Evolutionary conservation across 345 rosid genomes (phyloP).

Genomic region (Lepidium sativum): DNA sequence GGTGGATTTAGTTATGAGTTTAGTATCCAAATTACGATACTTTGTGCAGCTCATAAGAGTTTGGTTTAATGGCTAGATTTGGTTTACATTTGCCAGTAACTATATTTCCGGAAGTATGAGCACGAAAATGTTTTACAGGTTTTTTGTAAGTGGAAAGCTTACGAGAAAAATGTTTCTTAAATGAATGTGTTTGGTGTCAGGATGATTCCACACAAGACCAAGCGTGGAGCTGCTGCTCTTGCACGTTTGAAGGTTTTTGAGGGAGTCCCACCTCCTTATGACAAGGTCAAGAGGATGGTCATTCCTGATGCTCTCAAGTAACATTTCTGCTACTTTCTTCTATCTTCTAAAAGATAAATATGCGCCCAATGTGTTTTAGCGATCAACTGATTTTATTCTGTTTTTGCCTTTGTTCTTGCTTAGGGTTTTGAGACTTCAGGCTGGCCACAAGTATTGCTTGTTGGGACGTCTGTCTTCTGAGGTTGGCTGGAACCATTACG

Average conservation of each 20-base stretch:
- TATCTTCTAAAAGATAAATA: not conserved
- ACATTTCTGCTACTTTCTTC: not conserved
- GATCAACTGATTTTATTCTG: not conserved
- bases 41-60: too few species aligned
- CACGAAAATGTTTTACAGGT: not conserved
- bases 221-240: slow-evolving; percentile 80
- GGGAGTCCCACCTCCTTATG: slow-evolving; percentile 76
- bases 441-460: slow-evolving; percentile 77
- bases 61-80: too few species aligned
- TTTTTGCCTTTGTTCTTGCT: not conserved
- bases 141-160: not conserved
- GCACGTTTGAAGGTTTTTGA: slow-evolving; percentile 72
- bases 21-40: too few species aligned
- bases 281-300: slow-evolving; percentile 80
- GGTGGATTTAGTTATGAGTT: not conserved
- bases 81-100: too few species aligned
- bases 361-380: not conserved
- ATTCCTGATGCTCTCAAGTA: slow-evolving; percentile 90
- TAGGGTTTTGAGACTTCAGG: slow-evolving; percentile 91
- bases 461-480: slow-evolving; percentile 65
- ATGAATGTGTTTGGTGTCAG: slow-evolving; percentile 17
- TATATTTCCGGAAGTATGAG: too few species aligned
- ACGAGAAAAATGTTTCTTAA: not conserved
- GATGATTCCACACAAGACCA: slow-evolving; percentile 87
- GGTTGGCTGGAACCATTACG: slow-evolving; percentile 89